Evolutionary conservation across 306 rosid species (phyloP).

Genomic region (Mucuna pruriens): DNA sequence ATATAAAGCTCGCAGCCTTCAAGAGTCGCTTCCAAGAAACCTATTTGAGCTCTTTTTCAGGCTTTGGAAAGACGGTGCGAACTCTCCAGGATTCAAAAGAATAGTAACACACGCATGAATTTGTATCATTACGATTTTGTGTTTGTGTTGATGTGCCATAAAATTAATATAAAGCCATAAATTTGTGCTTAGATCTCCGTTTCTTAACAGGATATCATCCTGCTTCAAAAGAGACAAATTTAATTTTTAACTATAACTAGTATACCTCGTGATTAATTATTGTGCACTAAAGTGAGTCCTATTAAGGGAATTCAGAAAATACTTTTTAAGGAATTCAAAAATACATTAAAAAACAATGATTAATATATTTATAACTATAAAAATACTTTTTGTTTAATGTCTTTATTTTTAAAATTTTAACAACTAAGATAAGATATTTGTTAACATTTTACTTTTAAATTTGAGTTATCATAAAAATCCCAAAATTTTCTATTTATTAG

Average conservation of each 20-base stretch:
- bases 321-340: not conserved
- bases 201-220: not conserved
- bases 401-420: not conserved
- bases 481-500: not conserved
- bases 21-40: slow-evolving; percentile 92
- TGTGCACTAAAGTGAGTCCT: not conserved
- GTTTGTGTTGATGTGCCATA: not conserved
- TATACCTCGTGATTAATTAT: not conserved
- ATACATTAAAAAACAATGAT: not conserved
- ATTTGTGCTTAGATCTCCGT: not conserved
- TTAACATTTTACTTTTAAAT: not conserved
- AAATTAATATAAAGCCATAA: not conserved
- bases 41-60: slow-evolving; percentile 49
- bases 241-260: not conserved
- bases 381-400: not conserved
- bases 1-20: slow-evolving; percentile 39
- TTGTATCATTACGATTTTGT: slow-evolving; percentile 24
- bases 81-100: slow-evolving; percentile 42
- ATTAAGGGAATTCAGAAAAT: not conserved
- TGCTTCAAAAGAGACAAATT: not conserved
- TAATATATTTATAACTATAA: not conserved
- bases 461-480: too few relatives aligned
- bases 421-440: not conserved
- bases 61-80: slow-evolving; percentile 28
- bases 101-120: slow-evolving; percentile 25